Conservation (phyloP, 176 grass and related monocot species). For the Themeda triandra region DNA sequence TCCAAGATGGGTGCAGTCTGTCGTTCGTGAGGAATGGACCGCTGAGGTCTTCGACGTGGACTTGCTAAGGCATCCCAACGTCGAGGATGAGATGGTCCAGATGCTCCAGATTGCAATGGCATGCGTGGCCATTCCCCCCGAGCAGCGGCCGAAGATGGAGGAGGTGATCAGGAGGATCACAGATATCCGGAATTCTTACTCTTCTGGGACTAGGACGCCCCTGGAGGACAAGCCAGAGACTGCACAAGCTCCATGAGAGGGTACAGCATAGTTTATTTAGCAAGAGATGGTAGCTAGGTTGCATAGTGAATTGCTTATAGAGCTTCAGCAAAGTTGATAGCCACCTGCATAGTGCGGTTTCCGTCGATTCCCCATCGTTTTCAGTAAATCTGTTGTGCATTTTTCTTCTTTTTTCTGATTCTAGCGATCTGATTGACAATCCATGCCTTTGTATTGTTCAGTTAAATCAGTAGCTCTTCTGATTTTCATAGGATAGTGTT, state of each 20-base stretch:
- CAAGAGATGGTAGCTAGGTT: constrained; percentile 39
- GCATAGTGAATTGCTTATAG: constrained; percentile 50
- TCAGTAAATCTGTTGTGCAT: constrained; percentile 16
- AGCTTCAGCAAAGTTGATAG: constrained; percentile 50
- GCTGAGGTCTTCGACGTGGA: constrained; percentile 89
- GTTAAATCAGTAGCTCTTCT: constrained; percentile 24
- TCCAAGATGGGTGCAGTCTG: constrained; percentile 84
- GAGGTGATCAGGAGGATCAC: constrained; percentile 74
- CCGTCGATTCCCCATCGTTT: constrained; percentile 12
- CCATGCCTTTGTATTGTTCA: constrained; percentile 1
- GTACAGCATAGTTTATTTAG: constrained; percentile 17
- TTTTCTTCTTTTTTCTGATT: background rate
- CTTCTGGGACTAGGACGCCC: constrained; percentile 47
- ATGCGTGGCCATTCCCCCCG: constrained; percentile 47
- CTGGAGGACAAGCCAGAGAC: constrained; percentile 49
- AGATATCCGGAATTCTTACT: constrained; percentile 55
- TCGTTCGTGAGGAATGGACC: constrained; percentile 95
- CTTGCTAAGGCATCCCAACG: constrained; percentile 61
- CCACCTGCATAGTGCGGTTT: constrained; percentile 23
- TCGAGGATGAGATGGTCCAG: constrained; percentile 95
- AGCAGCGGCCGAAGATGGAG: constrained; percentile 83
- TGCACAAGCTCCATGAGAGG: constrained; percentile 27
- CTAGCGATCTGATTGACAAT: constrained; percentile 2
- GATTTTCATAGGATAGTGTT: constrained; percentile 9
- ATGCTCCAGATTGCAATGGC: constrained; percentile 95